Base-by-base conservation (phyloP, 2,329 filamentous ascomycete species). In the Fusarium sp. region DNA sequence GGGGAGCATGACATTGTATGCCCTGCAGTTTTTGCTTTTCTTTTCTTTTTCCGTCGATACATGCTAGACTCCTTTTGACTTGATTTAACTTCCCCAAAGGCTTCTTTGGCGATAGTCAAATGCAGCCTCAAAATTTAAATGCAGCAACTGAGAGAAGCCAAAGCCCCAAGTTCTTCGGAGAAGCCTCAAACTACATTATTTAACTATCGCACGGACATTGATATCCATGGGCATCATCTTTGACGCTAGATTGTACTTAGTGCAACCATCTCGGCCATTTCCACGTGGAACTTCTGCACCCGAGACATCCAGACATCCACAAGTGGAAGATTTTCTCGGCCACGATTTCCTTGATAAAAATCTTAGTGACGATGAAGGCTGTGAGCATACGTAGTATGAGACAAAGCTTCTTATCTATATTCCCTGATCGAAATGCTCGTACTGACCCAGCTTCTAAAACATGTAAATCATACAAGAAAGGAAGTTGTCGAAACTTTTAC, bases 211-310 rank as follows among this genome's bases (percentile, higher is more conserved):
- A 33, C 17, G 35, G 35, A n/a, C n/a, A 10, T 37, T 37, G 17
- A 17, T 19, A 37, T n/a, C 35, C 35, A n/a, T 37, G 17, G 17
- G 7, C 33, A 35, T 35, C 33, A 32, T 33, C 20, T 46, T 5
- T 10, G 35, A 50, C 53, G 58, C 58, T 48, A 45, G 52, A 28
- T 48, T 51, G 49, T 54, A 19, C 46, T 54, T 35, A 30, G 49
- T 57, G 50, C 53, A 52, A 59, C 53, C 58, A 64, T 71, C 53
- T 63, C 50, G 37, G 35, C 56, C 53, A 19, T 56, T 56, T 70
- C 65, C 68, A 71, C 68, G 68, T 71, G 68, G 68, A 30, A 58
- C 33, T 47, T 41, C 28, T 51, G 39, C 33, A 54, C 44, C 57
- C 57, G 64, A 67, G 45, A 64, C 61, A 30, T 47, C 9, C 7